Conservation (phyloP, 208 protist species). For the Leishmania guyanensis region DNA sequence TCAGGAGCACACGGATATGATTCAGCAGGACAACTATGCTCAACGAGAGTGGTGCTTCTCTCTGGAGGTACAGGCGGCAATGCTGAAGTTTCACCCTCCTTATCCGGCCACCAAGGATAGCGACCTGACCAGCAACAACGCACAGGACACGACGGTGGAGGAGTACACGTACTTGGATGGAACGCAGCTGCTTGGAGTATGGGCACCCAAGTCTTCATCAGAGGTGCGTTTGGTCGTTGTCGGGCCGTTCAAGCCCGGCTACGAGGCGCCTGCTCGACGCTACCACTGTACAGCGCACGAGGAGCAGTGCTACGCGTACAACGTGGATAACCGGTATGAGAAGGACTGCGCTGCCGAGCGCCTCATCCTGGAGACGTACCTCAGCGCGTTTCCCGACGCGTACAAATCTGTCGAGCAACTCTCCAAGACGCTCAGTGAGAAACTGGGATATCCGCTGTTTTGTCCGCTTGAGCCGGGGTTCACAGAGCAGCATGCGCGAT, state of each 20-base stretch:
- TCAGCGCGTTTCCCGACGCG: slow-evolving; percentile 35
- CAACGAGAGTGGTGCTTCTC: slow-evolving; percentile 90
- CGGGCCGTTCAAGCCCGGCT: slow-evolving; percentile 48
- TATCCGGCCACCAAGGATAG: slow-evolving; percentile 70
- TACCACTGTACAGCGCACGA: slow-evolving; percentile 92
- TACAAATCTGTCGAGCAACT: slow-evolving; percentile 34
- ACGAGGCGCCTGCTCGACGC: slow-evolving; percentile 20
- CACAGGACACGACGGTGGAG: slow-evolving; percentile 60
- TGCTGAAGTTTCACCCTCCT: slow-evolving; percentile 97
- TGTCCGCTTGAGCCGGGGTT: slow-evolving; percentile 62
- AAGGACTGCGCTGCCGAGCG: slow-evolving; percentile 90
- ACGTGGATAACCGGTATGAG: slow-evolving; percentile 77
- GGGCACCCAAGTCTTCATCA: slow-evolving; percentile 93
- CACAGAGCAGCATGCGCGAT: slow-evolving; percentile 71
- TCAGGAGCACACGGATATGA: slow-evolving; percentile 83
- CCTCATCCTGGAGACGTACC: slow-evolving; percentile 69
- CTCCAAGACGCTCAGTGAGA: slow-evolving; percentile 58
- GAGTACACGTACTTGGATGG: slow-evolving; percentile 83
- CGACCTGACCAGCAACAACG: slow-evolving; percentile 33
- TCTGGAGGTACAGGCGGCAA: slow-evolving; percentile 69
- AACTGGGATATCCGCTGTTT: slow-evolving; percentile 68
- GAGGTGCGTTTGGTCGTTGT: slow-evolving; percentile 91
- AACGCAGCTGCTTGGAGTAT: slow-evolving; percentile 85
- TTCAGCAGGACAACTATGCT: slow-evolving; percentile 78
- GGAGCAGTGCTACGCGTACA: slow-evolving; percentile 95